A percentile compares a stretch with the other conserved stretches of the same genome.
phyloP scores from a whole-genome alignment of 2,329 filamentous ascomycete species.

The Arachnopeziza araneosa region DNA sequence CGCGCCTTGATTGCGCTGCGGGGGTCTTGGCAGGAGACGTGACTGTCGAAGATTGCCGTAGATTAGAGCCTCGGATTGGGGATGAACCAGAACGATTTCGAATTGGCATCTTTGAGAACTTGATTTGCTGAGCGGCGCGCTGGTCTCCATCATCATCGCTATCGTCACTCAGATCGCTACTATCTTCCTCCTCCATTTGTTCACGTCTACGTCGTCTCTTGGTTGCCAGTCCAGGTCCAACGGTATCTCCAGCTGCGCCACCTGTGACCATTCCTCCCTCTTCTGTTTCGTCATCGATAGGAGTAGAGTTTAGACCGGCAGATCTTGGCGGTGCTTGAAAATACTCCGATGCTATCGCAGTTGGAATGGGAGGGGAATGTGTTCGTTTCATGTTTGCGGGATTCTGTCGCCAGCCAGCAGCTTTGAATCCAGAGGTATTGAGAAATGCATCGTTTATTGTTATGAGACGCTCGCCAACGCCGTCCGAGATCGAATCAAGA shows the following conservation, averaged over 20 bases:
- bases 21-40: conserved; percentile 62
- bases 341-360: conserved; percentile 76
- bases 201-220: conserved; percentile 63
- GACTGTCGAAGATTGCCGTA: conserved; percentile 57
- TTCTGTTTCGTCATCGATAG: conserved; percentile 61
- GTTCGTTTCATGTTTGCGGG: conserved; percentile 73
- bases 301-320: conserved; percentile 47
- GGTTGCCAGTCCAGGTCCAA: conserved; percentile 61
- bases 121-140: conserved; percentile 79
- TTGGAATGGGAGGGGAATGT: conserved; percentile 81
- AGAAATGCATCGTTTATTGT: conserved; percentile 74
- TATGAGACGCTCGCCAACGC: conserved; percentile 78
- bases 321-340: conserved; percentile 66
- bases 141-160: conserved; percentile 73
- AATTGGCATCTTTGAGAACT: conserved; percentile 93
- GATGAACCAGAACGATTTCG: conserved; percentile 83
- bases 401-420: conserved; percentile 73
- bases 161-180: conserved; percentile 78
- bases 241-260: conserved; percentile 58
- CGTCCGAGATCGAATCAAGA: conserved; percentile 73
- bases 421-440: conserved; percentile 76
- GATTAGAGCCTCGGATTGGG: conserved; percentile 64
- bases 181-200: conserved; percentile 73
- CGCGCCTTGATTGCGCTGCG: conserved; percentile 46
- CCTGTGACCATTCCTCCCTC: conserved; percentile 64